Conservation (phyloP, 2,329 filamentous ascomycete genomes). For the Ophiocordyceps camponoti-floridani region DNA sequence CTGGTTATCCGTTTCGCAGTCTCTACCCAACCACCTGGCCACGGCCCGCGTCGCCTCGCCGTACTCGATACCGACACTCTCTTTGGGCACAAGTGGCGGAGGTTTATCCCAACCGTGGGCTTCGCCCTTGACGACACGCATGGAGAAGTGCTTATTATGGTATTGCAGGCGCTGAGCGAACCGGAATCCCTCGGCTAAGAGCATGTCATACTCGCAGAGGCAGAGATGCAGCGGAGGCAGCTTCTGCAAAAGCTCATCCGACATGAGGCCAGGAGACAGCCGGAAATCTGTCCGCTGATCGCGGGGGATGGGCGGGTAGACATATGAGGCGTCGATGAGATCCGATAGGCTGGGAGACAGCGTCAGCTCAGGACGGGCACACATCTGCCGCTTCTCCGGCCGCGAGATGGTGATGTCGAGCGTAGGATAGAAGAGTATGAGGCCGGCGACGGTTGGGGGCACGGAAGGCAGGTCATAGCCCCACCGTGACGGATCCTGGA, state of each 20-base stretch:
- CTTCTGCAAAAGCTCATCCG: conserved; percentile 30
- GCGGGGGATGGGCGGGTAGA: conserved; percentile 30
- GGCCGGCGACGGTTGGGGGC: conserved; percentile 28
- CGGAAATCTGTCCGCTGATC: conserved; percentile 30
- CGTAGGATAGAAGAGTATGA: conserved; percentile 43
- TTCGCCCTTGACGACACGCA: conserved; percentile 26
- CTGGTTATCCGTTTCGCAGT: conserved; percentile 17
- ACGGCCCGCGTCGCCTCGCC: conserved; percentile 22
- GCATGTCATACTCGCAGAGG: conserved; percentile 48
- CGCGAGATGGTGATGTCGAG: conserved; percentile 42
- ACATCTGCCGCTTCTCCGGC: conserved; percentile 34
- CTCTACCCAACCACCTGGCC: conserved; percentile 21
- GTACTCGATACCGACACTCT: conserved; percentile 26
- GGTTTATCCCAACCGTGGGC: conserved; percentile 32
- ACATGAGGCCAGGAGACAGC: conserved; percentile 39
- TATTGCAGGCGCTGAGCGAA: conserved; percentile 39
- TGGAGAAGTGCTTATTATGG: conserved; percentile 13
- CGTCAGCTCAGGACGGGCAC: conserved; percentile 36
- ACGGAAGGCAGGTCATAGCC: conserved; percentile 19
- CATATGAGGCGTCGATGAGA: conserved; percentile 44
- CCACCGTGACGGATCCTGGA: conserved; percentile 24
- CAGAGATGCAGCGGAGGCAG: conserved; percentile 38
- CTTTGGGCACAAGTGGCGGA: conserved; percentile 23
- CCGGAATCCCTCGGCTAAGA: conserved; percentile 39
- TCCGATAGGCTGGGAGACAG: conserved; percentile 39